Evolutionary conservation across 306 rosid species (phyloP).

Genomic region (Lathyrus tuberosus): DNA sequence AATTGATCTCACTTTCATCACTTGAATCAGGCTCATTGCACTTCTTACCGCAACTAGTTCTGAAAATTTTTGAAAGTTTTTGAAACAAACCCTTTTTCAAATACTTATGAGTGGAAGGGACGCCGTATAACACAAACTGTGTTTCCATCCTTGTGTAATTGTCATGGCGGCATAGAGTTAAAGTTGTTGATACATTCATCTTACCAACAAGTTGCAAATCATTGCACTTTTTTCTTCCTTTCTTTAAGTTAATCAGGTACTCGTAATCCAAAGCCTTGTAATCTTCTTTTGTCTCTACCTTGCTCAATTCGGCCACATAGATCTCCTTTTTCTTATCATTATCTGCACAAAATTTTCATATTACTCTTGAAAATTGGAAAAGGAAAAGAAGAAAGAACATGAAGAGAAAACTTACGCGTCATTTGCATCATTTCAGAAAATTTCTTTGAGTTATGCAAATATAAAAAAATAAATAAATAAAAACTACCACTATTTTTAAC

Average conservation of each 20-base stretch:
- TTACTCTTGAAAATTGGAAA: background rate
- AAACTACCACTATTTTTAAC: background rate
- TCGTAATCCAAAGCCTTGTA: constrained; percentile 48
- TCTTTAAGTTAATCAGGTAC: constrained; percentile 55
- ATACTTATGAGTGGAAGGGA: background rate
- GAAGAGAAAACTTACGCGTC: background rate
- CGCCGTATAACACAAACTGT: constrained; percentile 63
- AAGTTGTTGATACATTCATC: constrained; percentile 74
- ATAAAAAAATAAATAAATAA: too few species aligned
- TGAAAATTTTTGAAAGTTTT: constrained; percentile 62
- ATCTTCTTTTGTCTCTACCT: constrained; percentile 41
- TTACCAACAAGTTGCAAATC: constrained; percentile 64
- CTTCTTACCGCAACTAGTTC: constrained; percentile 15
- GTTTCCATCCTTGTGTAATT: constrained; percentile 63
- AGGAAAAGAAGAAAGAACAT: background rate
- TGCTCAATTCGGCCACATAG: constrained; percentile 60
- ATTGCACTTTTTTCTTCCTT: constrained; percentile 53
- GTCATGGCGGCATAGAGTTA: constrained; percentile 58
- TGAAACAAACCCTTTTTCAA: constrained; percentile 57
- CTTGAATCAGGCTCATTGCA: constrained; percentile 22
- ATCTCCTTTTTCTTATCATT: constrained; percentile 68
- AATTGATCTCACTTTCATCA: constrained; percentile 28
- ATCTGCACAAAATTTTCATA: too few species aligned
- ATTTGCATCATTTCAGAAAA: background rate
- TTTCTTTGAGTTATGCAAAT: background rate